These are phyloP conservation scores for Gossypium trilobum DNA, from an alignment of 441 rosid species.

Conservation along the genomic window DNA sequence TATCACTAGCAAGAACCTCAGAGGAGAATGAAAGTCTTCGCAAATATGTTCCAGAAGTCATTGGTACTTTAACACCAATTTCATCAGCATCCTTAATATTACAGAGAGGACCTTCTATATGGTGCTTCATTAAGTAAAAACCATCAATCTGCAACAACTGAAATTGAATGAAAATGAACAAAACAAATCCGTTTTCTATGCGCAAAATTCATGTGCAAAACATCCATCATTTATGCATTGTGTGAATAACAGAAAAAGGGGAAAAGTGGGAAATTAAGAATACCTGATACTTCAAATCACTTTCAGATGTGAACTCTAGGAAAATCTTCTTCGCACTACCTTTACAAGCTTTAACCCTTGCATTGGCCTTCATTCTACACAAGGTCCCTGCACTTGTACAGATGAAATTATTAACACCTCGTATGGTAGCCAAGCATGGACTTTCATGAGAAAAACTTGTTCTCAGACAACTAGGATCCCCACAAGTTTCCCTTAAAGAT, in stretches of 20 bases:
- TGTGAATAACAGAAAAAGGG: background rate
- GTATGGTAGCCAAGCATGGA: conserved; percentile 45
- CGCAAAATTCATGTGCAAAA: background rate
- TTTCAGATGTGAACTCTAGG: conserved; percentile 56
- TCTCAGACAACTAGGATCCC: conserved; percentile 20
- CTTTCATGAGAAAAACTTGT: conserved; percentile 30
- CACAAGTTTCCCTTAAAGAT: conserved; percentile 15
- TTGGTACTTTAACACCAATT: conserved; percentile 32
- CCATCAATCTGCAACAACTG: conserved; percentile 73
- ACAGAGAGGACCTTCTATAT: conserved; percentile 40
- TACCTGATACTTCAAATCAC: conserved; percentile 44
- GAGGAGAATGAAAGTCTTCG: conserved; percentile 52
- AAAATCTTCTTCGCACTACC: conserved; percentile 39
- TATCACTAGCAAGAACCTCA: conserved; percentile 24
- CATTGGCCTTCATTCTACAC: conserved; percentile 25
- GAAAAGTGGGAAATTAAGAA: background rate
- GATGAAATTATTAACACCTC: conserved; percentile 25
- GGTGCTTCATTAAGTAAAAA: conserved; percentile 56
- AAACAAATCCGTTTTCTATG: background rate
- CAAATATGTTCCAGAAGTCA: conserved; percentile 33
- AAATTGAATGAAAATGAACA: conserved; percentile 23
- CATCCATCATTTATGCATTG: conserved; percentile 1
- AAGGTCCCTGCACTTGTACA: conserved; percentile 35
- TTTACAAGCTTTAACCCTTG: conserved; percentile 23
- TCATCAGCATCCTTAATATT: conserved; percentile 21